phyloP scores from a whole-genome alignment of 257 asterid species.

The Cruciata laevipes region DNA sequence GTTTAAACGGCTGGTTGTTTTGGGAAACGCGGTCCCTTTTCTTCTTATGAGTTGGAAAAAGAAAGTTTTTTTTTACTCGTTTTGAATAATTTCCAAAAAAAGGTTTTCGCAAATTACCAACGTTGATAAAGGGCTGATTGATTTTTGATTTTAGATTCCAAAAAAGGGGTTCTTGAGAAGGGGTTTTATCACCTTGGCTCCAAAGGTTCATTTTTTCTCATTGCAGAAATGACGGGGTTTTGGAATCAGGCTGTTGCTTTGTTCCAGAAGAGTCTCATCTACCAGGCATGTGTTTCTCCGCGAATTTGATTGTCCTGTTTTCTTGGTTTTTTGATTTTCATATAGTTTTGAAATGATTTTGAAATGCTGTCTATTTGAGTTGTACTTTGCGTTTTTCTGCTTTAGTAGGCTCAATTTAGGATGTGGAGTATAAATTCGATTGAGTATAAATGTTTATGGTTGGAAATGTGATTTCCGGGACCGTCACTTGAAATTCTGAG shows the following conservation, averaged over 20 bases:
- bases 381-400: neutral
- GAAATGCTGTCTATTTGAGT: neutral
- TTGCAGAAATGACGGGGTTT: conserved; percentile 22
- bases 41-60: neutral
- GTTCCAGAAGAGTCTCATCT: neutral
- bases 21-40: neutral
- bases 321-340: neutral
- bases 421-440: too few species aligned
- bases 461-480: too few species aligned
- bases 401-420: too few species aligned
- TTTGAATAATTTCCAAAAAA: neutral
- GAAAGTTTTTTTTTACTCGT: neutral
- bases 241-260: conserved; percentile 14
- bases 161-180: neutral
- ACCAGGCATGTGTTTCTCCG: neutral
- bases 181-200: neutral
- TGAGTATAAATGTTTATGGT: too few species aligned
- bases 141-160: neutral
- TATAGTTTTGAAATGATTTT: neutral
- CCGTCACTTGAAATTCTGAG: too few species aligned
- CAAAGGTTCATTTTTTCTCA: neutral
- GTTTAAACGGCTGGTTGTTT: neutral
- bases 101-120: neutral
- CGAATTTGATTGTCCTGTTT: neutral
- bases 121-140: neutral